Conservation (phyloP, 202 grass and related monocot genomes). For the Panicum virgatum region DNA sequence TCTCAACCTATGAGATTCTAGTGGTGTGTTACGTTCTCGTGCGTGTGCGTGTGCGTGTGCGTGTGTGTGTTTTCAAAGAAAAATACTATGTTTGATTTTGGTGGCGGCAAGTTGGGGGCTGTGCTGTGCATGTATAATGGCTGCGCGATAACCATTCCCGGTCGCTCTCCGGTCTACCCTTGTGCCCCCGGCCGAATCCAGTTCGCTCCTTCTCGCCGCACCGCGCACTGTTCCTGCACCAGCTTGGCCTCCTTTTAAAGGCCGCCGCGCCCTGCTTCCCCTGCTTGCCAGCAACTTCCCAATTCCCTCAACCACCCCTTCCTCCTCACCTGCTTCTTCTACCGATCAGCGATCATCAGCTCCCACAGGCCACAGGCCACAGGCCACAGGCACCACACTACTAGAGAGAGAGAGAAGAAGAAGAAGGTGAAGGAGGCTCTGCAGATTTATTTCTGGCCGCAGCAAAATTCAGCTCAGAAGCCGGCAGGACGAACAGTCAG, state of each 20-base stretch:
- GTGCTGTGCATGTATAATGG: neutral
- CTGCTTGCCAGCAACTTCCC: neutral
- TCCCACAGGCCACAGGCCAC: neutral
- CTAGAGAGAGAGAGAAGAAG: neutral
- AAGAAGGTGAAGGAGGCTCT: neutral
- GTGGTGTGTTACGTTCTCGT: no score
- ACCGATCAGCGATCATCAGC: neutral
- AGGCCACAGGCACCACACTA: no score
- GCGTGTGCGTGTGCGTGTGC: no score
- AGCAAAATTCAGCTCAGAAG: neutral
- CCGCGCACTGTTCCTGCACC: neutral
- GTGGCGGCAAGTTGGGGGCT: neutral
- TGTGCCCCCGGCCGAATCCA: constrained; percentile 12
- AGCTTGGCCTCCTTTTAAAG: constrained; percentile 14
- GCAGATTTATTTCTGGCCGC: neutral
- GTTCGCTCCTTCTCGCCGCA: constrained; percentile 30
- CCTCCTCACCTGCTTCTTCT: neutral
- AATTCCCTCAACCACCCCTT: no score
- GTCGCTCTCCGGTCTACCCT: constrained; percentile 26
- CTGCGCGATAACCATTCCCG: constrained; percentile 35
- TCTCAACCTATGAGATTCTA: no score
- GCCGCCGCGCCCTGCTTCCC: neutral
- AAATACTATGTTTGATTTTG: no score
- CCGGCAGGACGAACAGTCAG: neutral
- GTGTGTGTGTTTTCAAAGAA: no score